A percentile compares a stretch with the other conserved stretches of the same genome.
These are phyloP conservation scores for Gloeophyllum trabeum DNA, from an alignment of 768 basidiomycete genomes.

Conservation along the genomic window DNA sequence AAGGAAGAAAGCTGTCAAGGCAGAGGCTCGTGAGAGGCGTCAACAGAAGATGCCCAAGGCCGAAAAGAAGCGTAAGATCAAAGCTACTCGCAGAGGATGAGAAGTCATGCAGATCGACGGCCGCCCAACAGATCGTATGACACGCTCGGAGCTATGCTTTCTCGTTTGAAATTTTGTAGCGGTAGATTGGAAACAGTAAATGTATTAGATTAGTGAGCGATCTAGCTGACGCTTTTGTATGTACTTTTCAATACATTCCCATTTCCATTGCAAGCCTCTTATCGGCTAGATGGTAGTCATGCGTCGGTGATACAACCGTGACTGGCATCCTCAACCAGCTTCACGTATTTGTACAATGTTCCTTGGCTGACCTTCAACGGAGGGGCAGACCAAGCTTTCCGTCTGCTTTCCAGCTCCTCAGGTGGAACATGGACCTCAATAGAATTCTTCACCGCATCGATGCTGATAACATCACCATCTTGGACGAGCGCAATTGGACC, in stretches of 20 bases:
- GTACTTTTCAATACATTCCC: too few species aligned
- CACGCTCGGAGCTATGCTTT: too few species aligned
- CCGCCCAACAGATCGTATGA: too few species aligned
- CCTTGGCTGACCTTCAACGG: slow-evolving; percentile 78
- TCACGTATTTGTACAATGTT: slow-evolving; percentile 83
- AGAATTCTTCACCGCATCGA: slow-evolving; percentile 82
- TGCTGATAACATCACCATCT: slow-evolving; percentile 80
- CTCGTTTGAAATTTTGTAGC: too few species aligned
- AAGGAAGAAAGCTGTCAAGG: slow-evolving; percentile 83
- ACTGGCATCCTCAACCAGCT: slow-evolving; percentile 83
- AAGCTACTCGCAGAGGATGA: slow-evolving; percentile 17
- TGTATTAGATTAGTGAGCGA: too few species aligned
- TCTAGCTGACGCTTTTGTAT: too few species aligned
- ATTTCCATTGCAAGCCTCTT: too few species aligned
- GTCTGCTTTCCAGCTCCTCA: slow-evolving; percentile 69
- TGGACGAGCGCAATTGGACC: slow-evolving; percentile 86
- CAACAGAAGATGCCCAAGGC: slow-evolving; percentile 93
- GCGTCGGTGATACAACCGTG: slow-evolving; percentile 88
- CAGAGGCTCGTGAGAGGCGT: slow-evolving; percentile 77
- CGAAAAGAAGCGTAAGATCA: slow-evolving; percentile 84
- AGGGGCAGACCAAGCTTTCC: slow-evolving; percentile 68
- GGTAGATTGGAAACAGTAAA: too few species aligned
- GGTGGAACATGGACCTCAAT: slow-evolving; percentile 68
- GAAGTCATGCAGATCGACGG: neutral
- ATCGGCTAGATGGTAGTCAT: slow-evolving; percentile 24